phyloP scores from a whole-genome alignment of 2,329 filamentous ascomycete species.

The Elsinoe australis region DNA sequence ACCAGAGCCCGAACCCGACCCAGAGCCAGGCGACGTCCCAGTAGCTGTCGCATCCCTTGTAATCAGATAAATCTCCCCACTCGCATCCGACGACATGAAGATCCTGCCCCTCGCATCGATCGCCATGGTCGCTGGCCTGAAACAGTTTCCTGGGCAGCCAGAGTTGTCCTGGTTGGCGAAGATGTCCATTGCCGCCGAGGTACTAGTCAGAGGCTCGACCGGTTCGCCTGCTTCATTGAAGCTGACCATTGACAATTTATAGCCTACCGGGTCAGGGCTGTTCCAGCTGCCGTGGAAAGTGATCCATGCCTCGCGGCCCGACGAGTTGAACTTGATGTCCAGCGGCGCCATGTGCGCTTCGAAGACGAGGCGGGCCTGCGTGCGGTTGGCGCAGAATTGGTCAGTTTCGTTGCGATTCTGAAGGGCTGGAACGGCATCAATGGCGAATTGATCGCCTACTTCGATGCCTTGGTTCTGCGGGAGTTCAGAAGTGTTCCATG shows the following conservation, averaged over 20 bases:
- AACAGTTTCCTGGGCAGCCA: conserved; percentile 50
- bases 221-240: conserved; percentile 42
- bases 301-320: conserved; percentile 54
- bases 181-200: conserved; percentile 42
- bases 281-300: conserved; percentile 66
- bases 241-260: conserved; percentile 42
- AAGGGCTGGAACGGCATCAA: conserved; percentile 27
- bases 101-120: conserved; percentile 47
- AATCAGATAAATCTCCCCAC: conserved; percentile 58
- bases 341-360: conserved; percentile 63
- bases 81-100: conserved; percentile 56
- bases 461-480: conserved; percentile 40
- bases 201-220: conserved; percentile 39
- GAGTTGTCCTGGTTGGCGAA: conserved; percentile 48
- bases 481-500: conserved; percentile 51
- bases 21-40: conserved; percentile 5
- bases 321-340: conserved; percentile 59
- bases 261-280: conserved; percentile 42
- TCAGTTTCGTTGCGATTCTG: conserved; percentile 43
- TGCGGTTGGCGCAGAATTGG: conserved; percentile 34
- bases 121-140: conserved; percentile 55
- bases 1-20: no score
- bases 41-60: conserved; percentile 11
- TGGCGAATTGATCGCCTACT: conserved; percentile 45
- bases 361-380: conserved; percentile 50